Percentiles rank a stretch among this genome's conserved stretches.
Conservation (phyloP, 495 filamentous ascomycete species). For the Margaritispora aquatica region DNA sequence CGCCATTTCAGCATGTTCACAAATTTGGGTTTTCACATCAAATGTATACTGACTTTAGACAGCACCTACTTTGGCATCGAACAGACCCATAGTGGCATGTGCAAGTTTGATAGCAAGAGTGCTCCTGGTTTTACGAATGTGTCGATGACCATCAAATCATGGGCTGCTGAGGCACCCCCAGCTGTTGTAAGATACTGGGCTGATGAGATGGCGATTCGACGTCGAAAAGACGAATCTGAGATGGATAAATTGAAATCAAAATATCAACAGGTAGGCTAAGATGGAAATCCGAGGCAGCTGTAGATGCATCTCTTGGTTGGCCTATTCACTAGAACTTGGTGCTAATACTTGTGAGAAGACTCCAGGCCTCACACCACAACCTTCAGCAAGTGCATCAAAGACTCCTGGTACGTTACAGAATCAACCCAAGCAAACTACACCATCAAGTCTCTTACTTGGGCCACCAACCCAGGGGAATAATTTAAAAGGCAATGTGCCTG, state of each 20-base stretch:
- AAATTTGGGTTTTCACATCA: too few relatives aligned
- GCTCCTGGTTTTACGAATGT: slow-evolving; percentile 71
- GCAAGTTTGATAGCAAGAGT: slow-evolving; percentile 69
- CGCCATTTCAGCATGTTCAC: too few relatives aligned
- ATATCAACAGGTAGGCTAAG: background rate
- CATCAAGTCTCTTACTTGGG: background rate
- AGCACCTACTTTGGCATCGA: slow-evolving; percentile 75
- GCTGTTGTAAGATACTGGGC: slow-evolving; percentile 57
- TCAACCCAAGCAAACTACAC: background rate
- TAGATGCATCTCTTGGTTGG: too few relatives aligned
- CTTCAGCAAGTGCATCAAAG: background rate
- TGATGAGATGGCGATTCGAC: slow-evolving; percentile 51
- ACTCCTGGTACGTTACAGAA: slow-evolving; percentile 11
- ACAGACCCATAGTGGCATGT: slow-evolving; percentile 81
- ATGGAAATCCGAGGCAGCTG: too few relatives aligned
- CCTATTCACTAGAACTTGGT: too few relatives aligned
- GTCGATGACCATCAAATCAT: slow-evolving; percentile 64
- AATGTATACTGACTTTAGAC: too few relatives aligned
- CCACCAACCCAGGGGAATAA: background rate
- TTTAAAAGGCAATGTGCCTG: background rate
- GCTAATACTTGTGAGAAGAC: too few relatives aligned
- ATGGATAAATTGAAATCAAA: background rate
- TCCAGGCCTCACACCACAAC: slow-evolving; percentile 1
- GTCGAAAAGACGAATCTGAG: slow-evolving; percentile 14
- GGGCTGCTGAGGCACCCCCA: slow-evolving; percentile 43